Evolutionary conservation across 2,329 filamentous ascomycete species (phyloP).

Genomic region (Fusarium fracticaudum): DNA sequence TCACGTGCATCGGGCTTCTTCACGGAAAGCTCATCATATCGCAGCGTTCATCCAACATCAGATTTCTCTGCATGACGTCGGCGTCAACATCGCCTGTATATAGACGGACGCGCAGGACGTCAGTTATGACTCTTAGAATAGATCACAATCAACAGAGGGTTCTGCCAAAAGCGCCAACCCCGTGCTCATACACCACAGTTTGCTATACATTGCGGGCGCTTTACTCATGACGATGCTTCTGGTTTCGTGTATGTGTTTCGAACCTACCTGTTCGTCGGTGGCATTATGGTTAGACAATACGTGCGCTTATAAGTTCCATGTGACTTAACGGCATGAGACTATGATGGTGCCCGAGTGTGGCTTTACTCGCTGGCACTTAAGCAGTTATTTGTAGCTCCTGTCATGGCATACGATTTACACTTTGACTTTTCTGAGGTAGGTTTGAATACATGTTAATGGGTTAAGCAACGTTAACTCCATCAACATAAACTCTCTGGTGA

Average conservation of each 20-base stretch:
- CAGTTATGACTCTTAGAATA: slow-evolving; percentile 39
- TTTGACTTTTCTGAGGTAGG: not conserved
- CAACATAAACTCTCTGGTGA: not conserved
- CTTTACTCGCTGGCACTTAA: not conserved
- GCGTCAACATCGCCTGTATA: slow-evolving; percentile 21
- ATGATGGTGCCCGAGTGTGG: no score
- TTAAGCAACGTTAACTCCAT: not conserved
- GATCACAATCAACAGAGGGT: slow-evolving; percentile 19
- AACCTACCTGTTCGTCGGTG: not conserved
- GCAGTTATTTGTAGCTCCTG: no score
- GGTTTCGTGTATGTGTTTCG: no score
- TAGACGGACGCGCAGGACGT: slow-evolving; percentile 38
- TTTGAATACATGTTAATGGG: not conserved
- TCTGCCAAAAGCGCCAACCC: not conserved
- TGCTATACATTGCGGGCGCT: not conserved
- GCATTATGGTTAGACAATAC: not conserved
- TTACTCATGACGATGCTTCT: not conserved
- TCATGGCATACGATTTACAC: not conserved
- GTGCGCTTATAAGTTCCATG: not conserved
- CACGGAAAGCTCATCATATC: not conserved
- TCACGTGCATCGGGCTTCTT: slow-evolving; percentile 4
- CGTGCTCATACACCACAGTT: not conserved
- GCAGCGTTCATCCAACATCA: slow-evolving; percentile 1
- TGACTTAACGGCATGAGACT: not conserved
- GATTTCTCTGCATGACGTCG: not conserved